Percentiles rank a stretch among this genome's conserved stretches.
phyloP scores from a whole-genome alignment of 106 monocot species.

The Vanilla planifolia region DNA sequence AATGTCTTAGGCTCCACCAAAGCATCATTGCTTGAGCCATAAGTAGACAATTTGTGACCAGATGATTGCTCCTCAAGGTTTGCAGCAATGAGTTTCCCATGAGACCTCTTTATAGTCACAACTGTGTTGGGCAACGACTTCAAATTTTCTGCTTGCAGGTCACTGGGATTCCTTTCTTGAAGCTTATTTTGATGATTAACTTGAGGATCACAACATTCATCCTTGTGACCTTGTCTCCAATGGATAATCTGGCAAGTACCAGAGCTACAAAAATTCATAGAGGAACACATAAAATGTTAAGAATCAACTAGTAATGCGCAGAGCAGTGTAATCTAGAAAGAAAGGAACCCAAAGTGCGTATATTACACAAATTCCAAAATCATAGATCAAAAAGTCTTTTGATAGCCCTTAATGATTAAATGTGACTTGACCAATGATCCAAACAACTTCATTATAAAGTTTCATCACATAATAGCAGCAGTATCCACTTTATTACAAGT shows the following conservation, averaged over 20 bases:
- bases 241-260: constrained; percentile 76
- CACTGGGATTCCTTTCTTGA: constrained; percentile 8
- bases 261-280: constrained; percentile 37
- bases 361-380: background rate
- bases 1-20: constrained; percentile 3
- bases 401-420: too few relatives aligned
- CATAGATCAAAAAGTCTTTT: background rate
- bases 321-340: background rate
- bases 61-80: constrained; percentile 9
- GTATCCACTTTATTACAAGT: too few relatives aligned
- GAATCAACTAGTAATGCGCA: background rate
- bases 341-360: background rate
- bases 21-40: constrained; percentile 14
- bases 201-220: constrained; percentile 35
- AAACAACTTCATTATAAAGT: too few relatives aligned
- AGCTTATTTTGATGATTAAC: constrained; percentile 3
- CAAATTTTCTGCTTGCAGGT: constrained; percentile 11
- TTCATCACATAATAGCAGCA: too few relatives aligned
- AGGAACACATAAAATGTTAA: background rate
- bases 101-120: constrained; percentile 5
- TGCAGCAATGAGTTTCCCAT: background rate
- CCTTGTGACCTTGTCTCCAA: constrained; percentile 77
- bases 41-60: constrained; percentile 14
- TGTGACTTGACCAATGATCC: too few relatives aligned
- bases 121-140: background rate